Evolutionary conservation across 345 rosid species (phyloP).

Genomic region (Arabis hirsuta): DNA sequence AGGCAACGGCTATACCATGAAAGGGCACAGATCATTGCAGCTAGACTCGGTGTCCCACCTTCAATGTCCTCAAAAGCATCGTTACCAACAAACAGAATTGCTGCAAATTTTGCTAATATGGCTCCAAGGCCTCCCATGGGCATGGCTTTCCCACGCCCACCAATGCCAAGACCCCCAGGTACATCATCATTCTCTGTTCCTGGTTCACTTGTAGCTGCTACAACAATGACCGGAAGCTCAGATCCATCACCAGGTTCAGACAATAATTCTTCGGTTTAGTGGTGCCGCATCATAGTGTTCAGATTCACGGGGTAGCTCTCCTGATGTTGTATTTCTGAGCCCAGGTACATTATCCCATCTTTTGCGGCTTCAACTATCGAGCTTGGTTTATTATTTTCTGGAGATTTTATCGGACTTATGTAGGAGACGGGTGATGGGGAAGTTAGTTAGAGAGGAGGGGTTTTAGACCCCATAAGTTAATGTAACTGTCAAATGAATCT

Average conservation of each 20-base stretch:
- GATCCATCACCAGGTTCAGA: constrained; percentile 49
- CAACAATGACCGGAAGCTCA: constrained; percentile 57
- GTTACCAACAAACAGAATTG: constrained; percentile 71
- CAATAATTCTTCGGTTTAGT: constrained; percentile 38
- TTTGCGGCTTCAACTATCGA: constrained; percentile 25
- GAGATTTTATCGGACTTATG: constrained; percentile 25
- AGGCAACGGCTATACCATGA: constrained; percentile 89
- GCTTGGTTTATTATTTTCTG: constrained; percentile 20
- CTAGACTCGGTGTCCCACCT: constrained; percentile 78
- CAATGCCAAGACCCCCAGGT: constrained; percentile 67
- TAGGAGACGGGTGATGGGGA: constrained; percentile 28
- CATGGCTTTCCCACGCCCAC: constrained; percentile 67
- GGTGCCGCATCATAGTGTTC: constrained; percentile 22
- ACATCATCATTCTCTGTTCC: constrained; percentile 46
- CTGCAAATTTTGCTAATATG: constrained; percentile 61
- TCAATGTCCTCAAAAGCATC: constrained; percentile 61
- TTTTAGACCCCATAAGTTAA: constrained; percentile 35
- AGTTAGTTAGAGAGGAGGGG: constrained; percentile 32
- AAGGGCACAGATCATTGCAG: constrained; percentile 90
- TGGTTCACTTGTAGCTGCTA: constrained; percentile 52
- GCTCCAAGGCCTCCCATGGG: constrained; percentile 73
- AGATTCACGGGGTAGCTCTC: constrained; percentile 21
- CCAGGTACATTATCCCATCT: constrained; percentile 37
- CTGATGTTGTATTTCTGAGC: constrained; percentile 18
- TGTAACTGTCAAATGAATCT: constrained; percentile 31